Percentiles rank a stretch among this genome's conserved stretches.
Conservation (phyloP, 345 rosid genomes). For the Moricandia moricandioides region DNA sequence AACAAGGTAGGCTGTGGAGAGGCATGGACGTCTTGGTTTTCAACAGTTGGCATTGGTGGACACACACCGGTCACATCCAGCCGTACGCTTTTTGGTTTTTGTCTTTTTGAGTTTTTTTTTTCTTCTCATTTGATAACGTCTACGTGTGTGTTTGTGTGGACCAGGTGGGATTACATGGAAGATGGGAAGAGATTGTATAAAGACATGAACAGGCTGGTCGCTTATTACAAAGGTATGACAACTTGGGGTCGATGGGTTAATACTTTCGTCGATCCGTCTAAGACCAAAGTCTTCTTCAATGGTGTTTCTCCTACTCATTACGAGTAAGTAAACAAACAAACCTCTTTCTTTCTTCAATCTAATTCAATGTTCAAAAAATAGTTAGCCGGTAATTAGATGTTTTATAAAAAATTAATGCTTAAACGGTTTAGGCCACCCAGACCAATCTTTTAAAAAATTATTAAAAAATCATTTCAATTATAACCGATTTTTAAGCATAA, state of each 20-base stretch:
- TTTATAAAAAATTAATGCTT: background rate
- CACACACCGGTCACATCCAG: conserved; percentile 63
- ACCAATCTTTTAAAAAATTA: too few species aligned
- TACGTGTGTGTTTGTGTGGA: conserved; percentile 2
- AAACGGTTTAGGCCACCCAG: too few species aligned
- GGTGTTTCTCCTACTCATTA: conserved; percentile 84
- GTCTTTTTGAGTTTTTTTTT: background rate
- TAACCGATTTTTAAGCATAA: too few species aligned
- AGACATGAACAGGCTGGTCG: conserved; percentile 82
- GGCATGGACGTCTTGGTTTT: conserved; percentile 89
- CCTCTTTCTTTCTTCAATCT: background rate
- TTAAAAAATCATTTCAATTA: too few species aligned
- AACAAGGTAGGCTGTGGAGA: conserved; percentile 61
- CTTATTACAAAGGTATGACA: conserved; percentile 77
- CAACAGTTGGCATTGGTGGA: conserved; percentile 98
- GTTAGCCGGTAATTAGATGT: background rate
- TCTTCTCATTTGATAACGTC: background rate
- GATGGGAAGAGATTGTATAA: conserved; percentile 57
- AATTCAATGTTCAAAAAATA: too few species aligned
- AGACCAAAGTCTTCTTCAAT: conserved; percentile 83
- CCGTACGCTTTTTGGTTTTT: conserved; percentile 44
- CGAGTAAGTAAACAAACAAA: conserved; percentile 49
- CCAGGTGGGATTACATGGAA: conserved; percentile 78
- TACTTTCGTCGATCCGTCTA: conserved; percentile 52
- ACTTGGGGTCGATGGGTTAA: conserved; percentile 98